Conservation (phyloP, 2,329 filamentous ascomycete species). For the Fusarium sambucinum region DNA sequence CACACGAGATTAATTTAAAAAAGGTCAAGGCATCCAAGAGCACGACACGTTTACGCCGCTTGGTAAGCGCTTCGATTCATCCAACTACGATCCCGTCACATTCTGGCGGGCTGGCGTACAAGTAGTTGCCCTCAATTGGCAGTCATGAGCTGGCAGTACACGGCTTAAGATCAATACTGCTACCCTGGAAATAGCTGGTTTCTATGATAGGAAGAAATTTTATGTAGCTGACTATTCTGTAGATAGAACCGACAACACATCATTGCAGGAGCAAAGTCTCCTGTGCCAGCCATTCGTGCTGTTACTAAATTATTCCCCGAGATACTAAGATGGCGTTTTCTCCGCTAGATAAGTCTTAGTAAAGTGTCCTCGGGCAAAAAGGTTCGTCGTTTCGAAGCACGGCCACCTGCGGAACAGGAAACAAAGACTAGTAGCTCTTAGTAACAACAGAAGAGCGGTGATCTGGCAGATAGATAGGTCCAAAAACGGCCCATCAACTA, state of each 20-base stretch:
- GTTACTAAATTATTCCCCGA: background rate
- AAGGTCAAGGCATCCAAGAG: constrained; percentile 14
- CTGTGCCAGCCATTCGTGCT: too few relatives aligned
- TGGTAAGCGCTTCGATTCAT: constrained; percentile 78
- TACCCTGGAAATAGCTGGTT: background rate
- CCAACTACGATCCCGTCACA: constrained; percentile 89
- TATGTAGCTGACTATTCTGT: fast-evolving
- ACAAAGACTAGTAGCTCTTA: background rate
- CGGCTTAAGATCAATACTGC: too few relatives aligned
- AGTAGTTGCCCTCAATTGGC: constrained; percentile 98
- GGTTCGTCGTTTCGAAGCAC: background rate
- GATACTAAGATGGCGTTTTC: fast-evolving
- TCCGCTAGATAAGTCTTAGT: background rate
- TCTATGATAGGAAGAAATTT: too few relatives aligned
- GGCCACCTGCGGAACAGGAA: background rate
- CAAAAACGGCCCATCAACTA: background rate
- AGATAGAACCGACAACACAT: background rate
- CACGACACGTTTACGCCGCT: background rate
- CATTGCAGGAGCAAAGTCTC: background rate
- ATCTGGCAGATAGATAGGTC: background rate
- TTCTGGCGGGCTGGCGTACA: constrained; percentile 96
- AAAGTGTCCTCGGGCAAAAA: background rate
- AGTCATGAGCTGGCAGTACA: too few relatives aligned
- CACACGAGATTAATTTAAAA: too few relatives aligned
- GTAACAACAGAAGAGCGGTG: background rate